phyloP scores from a whole-genome alignment of 2,329 filamentous ascomycete genomes.

The Ophiostoma australiae region DNA sequence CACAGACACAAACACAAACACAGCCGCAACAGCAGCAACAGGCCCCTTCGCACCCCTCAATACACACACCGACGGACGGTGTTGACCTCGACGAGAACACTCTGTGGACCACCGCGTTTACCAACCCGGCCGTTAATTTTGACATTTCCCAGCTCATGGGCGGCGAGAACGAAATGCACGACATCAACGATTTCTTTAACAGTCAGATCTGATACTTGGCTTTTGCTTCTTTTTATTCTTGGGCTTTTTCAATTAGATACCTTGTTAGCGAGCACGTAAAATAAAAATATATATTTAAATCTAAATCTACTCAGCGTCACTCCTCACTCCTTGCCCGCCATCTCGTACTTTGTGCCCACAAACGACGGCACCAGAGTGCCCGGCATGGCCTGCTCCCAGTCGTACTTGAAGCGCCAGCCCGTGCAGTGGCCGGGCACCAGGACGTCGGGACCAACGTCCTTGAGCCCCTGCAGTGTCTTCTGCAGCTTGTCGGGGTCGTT shows the following conservation, averaged over 20 bases:
- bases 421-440: constrained; percentile 53
- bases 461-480: not conserved
- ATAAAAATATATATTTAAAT: not conserved
- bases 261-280: not conserved
- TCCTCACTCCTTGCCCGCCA: not conserved
- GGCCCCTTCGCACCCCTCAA: not conserved
- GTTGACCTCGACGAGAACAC: constrained; percentile 6
- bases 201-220: not conserved
- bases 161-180: constrained; percentile 6
- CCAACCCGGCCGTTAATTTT: constrained; percentile 9
- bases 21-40: not conserved
- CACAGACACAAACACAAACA: not conserved
- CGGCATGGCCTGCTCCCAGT: constrained; percentile 48
- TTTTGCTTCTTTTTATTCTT: not conserved
- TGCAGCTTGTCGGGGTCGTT: not conserved
- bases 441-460: constrained; percentile 36
- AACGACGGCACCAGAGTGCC: constrained; percentile 47
- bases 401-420: constrained; percentile 51
- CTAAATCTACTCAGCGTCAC: not conserved
- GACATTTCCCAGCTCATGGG: constrained; percentile 13
- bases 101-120: constrained; percentile 17
- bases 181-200: constrained; percentile 1
- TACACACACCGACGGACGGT: not conserved
- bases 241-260: not conserved
- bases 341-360: constrained; percentile 31